Evolutionary conservation across 2,329 filamentous ascomycete species (phyloP).

Genomic region (Hortaea werneckii): DNA sequence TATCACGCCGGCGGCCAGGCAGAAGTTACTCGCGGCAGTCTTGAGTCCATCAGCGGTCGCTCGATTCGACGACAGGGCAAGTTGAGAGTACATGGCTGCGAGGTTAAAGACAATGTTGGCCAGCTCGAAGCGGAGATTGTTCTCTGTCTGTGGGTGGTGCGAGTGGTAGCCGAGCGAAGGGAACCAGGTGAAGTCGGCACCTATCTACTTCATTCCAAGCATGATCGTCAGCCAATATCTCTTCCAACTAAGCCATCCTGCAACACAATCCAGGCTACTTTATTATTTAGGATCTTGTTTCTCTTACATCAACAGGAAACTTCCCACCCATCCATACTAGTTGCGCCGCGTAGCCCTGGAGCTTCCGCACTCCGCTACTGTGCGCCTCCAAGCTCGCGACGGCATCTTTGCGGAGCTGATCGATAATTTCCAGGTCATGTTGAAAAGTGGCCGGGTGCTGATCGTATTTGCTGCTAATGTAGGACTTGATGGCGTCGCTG

Average conservation of each 20-base stretch:
- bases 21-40: slow-evolving; percentile 80
- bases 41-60: slow-evolving; percentile 75
- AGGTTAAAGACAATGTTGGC: slow-evolving; percentile 91
- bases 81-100: slow-evolving; percentile 83
- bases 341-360: slow-evolving; percentile 88
- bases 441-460: slow-evolving; percentile 97
- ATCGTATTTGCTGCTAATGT: slow-evolving; percentile 97
- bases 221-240: slow-evolving; percentile 2
- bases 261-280: too few species aligned
- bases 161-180: slow-evolving; percentile 68
- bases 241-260: too few species aligned
- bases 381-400: slow-evolving; percentile 83
- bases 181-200: slow-evolving; percentile 94
- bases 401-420: slow-evolving; percentile 73
- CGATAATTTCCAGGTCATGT: slow-evolving; percentile 77
- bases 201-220: slow-evolving; percentile 48
- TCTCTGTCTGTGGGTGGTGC: slow-evolving; percentile 32
- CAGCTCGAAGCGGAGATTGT: slow-evolving; percentile 69
- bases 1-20: slow-evolving; percentile 74
- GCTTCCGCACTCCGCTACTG: slow-evolving; percentile 70
- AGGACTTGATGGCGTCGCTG: slow-evolving; percentile 75
- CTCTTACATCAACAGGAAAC: slow-evolving; percentile 80
- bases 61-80: slow-evolving; percentile 71
- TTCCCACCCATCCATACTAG: slow-evolving; percentile 88
- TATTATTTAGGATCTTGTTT: too few species aligned